Conservation (phyloP, 2,329 filamentous ascomycete species). For the Microthyrium microscopicum region DNA sequence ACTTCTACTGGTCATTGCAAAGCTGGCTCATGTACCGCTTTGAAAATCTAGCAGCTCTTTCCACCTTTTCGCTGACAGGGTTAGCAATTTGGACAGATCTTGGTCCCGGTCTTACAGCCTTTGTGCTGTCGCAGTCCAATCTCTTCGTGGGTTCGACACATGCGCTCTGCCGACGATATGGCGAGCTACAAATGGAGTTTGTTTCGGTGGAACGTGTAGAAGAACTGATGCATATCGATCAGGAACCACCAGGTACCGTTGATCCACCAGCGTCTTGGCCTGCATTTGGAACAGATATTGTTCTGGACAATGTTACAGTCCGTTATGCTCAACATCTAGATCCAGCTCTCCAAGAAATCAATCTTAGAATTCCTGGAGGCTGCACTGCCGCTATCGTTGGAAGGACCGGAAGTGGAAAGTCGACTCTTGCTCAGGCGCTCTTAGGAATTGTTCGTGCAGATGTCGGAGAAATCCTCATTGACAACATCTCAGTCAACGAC, state of each 20-base stretch:
- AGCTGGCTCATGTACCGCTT: conserved; percentile 74
- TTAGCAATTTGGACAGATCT: conserved; percentile 61
- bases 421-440: conserved; percentile 49
- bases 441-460: conserved; percentile 33
- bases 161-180: conserved; percentile 60
- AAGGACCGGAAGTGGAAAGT: conserved; percentile 61
- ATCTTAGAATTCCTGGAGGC: conserved; percentile 59
- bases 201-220: conserved; percentile 78
- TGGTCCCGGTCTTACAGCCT: conserved; percentile 64
- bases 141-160: conserved; percentile 54
- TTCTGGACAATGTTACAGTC: conserved; percentile 62
- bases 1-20: conserved; percentile 82
- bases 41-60: conserved; percentile 51
- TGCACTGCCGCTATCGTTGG: conserved; percentile 67
- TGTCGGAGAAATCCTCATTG: conserved; percentile 40
- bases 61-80: conserved; percentile 56
- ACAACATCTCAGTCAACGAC: conserved; percentile 41
- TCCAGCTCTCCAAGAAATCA: conserved; percentile 50
- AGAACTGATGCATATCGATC: conserved; percentile 62
- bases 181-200: conserved; percentile 79
- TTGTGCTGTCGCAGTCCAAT: conserved; percentile 58
- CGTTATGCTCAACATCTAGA: conserved; percentile 66
- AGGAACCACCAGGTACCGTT: conserved; percentile 51
- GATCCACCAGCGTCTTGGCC: conserved; percentile 66
- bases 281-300: conserved; percentile 50